A percentile compares a stretch with the other conserved stretches of the same genome.
These are phyloP conservation scores for Fusarium stilboides DNA, from an alignment of 2,329 filamentous ascomycete species.

Conservation along the genomic window DNA sequence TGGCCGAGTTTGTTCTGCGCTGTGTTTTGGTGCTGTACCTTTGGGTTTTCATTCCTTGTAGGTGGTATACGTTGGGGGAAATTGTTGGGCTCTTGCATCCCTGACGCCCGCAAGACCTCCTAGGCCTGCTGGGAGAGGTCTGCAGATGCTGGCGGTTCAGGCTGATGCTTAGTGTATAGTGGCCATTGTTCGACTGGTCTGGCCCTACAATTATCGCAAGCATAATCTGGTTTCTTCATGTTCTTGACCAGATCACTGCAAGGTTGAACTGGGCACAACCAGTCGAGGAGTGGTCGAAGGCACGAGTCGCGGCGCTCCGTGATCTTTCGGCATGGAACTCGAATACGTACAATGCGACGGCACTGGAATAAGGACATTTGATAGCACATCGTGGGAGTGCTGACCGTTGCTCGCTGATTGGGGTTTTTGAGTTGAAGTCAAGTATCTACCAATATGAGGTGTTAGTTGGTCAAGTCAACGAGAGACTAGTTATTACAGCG, in stretches of 20 bases:
- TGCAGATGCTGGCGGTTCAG: neutral
- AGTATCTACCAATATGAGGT: neutral
- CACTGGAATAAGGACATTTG: constrained; percentile 41
- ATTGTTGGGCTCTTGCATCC: neutral
- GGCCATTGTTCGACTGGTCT: constrained; percentile 1
- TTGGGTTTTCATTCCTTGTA: neutral
- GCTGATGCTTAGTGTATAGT: neutral
- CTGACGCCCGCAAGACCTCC: neutral
- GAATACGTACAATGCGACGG: constrained; percentile 37
- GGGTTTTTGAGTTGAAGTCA: neutral
- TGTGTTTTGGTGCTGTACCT: neutral
- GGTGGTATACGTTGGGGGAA: neutral
- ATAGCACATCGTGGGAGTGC: constrained; percentile 40
- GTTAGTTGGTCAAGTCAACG: neutral
- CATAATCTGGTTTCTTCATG: neutral
- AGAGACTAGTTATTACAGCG: neutral
- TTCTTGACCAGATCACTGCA: constrained; percentile 4
- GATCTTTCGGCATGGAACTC: constrained; percentile 18
- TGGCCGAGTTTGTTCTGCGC: neutral
- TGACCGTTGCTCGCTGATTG: neutral
- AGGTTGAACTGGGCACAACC: neutral
- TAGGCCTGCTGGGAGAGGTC: neutral
- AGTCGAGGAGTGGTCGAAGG: constrained; percentile 14
- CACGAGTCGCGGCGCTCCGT: constrained; percentile 6
- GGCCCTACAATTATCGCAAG: constrained; percentile 23